Base-by-base conservation (phyloP, 352 stramenopile genomes). In the Phytophthora megakarya region DNA sequence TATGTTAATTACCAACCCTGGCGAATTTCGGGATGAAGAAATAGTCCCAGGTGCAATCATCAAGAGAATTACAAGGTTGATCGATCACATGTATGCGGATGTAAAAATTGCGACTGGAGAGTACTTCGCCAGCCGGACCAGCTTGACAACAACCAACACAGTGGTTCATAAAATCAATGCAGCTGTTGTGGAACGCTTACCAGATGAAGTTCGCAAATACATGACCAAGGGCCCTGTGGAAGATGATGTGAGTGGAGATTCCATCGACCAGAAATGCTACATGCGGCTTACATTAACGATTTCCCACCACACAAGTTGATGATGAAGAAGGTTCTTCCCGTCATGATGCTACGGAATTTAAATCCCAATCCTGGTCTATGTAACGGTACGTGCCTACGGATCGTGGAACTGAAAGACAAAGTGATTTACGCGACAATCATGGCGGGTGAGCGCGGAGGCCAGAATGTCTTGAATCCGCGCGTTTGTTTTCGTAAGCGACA, bases 81-180 rank as follows among this genome's bases (percentile, higher is more conserved):
- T 54, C 13, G 47, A 54, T 22, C 13, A 22, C 16, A 54, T 54
- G 47, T 54, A 43, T 13, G 47, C 32, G 8, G 44, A 51, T 7
- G n/a, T 51, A 6, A 39, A 51, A 11, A 15, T 51, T 25, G 26
- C 25, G 8, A 51, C 44, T 10, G 44, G 38, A 13, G 25, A 16
- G 16, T 28, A 26, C 23, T 52, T 30, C 18, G 23, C 30, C n/a
- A 19, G 9, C 8, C 2, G 25, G 16, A 33, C 12, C 3, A 1
- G 33, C 40, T 3, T 39, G 33, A 39, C 13, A 15, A 39, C 33
- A 15, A 39, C 33, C 3, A 16, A 39, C 33, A 11, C 33, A 15
- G 26, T 39, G 33, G 33, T n/a, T 16, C 33, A 39, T 11, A 5
- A 11, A 16, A 39, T 39, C 33, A 39, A 39, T 15, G 33, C 9